phyloP scores from a whole-genome alignment of 345 rosid genomes.

The Turnera subulata region DNA sequence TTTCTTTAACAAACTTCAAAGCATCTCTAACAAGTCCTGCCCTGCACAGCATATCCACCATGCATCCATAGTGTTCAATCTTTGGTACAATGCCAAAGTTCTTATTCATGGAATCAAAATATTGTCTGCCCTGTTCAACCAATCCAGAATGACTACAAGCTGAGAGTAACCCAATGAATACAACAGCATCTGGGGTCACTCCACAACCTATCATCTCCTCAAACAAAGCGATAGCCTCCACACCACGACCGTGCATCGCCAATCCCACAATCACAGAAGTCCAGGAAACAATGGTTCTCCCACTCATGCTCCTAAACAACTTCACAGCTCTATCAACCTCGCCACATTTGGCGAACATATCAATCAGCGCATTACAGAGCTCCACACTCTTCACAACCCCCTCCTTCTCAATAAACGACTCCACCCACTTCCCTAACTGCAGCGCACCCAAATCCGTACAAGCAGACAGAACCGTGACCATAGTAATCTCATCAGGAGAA shows the following conservation, averaged over 20 bases:
- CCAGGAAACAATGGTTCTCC: slow-evolving; percentile 47
- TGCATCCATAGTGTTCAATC: slow-evolving; percentile 33
- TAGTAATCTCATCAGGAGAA: slow-evolving; percentile 52
- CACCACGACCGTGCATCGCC: slow-evolving; percentile 57
- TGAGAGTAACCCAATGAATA: slow-evolving; percentile 22
- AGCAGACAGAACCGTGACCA: slow-evolving; percentile 50
- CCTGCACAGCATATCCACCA: slow-evolving; percentile 33
- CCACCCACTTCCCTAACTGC: slow-evolving; percentile 56
- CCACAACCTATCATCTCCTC: slow-evolving; percentile 38
- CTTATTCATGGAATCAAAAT: slow-evolving; percentile 18
- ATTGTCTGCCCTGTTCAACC: slow-evolving; percentile 22
- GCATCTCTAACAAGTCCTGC: slow-evolving; percentile 26
- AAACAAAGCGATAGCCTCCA: slow-evolving; percentile 47
- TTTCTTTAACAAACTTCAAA: slow-evolving; percentile 12
- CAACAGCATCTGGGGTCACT: slow-evolving; percentile 15
- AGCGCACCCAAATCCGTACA: slow-evolving; percentile 53
- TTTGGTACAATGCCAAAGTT: slow-evolving; percentile 17
- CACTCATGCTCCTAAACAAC: slow-evolving; percentile 42
- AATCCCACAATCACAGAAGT: slow-evolving; percentile 54
- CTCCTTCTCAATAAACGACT: slow-evolving; percentile 36
- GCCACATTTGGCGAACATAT: slow-evolving; percentile 58
- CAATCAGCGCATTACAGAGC: slow-evolving; percentile 45
- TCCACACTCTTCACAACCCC: slow-evolving; percentile 30
- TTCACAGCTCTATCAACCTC: slow-evolving; percentile 47
- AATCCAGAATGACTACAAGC: slow-evolving; percentile 30